phyloP scores from a whole-genome alignment of 257 asterid species.

The Ocimum tenuiflorum region DNA sequence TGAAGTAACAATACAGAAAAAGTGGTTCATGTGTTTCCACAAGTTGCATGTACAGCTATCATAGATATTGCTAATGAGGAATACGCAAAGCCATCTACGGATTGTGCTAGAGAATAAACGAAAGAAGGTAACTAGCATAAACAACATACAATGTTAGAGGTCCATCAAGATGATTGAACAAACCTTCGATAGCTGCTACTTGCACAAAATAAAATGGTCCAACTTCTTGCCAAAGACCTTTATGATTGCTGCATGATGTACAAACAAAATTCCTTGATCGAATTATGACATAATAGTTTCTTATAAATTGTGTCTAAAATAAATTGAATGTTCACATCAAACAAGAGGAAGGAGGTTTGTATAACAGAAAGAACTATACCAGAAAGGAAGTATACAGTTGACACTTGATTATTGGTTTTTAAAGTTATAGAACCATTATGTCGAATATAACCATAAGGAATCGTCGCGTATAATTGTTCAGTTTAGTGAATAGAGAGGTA shows the following conservation, averaged over 20 bases:
- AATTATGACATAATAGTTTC: slow-evolving; percentile 7
- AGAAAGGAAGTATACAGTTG: not conserved
- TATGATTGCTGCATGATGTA: slow-evolving; percentile 6
- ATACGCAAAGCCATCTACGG: not conserved
- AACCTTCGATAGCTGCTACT: slow-evolving; percentile 16
- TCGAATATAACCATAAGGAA: not conserved
- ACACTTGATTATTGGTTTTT: not conserved
- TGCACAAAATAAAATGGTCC: slow-evolving; percentile 12
- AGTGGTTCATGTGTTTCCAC: not conserved
- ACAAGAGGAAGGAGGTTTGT: not conserved
- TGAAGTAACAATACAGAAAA: not conserved
- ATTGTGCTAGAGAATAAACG: slow-evolving; percentile 4
- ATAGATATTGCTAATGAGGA: slow-evolving; percentile 1
- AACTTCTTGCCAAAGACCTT: slow-evolving; percentile 2
- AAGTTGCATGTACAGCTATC: slow-evolving; percentile 8
- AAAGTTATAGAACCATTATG: not conserved
- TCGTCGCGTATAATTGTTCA: not conserved
- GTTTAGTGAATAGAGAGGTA: too few relatives aligned
- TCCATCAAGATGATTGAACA: slow-evolving; percentile 13
- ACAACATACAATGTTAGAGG: not conserved
- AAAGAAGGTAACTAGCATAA: not conserved
- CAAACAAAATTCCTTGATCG: not conserved
- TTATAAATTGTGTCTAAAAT: not conserved
- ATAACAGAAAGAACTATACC: not conserved
- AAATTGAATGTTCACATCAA: slow-evolving; percentile 9